These are phyloP conservation scores for Hevea brasiliensis DNA, from an alignment of 345 rosid species.

Conservation along the genomic window DNA sequence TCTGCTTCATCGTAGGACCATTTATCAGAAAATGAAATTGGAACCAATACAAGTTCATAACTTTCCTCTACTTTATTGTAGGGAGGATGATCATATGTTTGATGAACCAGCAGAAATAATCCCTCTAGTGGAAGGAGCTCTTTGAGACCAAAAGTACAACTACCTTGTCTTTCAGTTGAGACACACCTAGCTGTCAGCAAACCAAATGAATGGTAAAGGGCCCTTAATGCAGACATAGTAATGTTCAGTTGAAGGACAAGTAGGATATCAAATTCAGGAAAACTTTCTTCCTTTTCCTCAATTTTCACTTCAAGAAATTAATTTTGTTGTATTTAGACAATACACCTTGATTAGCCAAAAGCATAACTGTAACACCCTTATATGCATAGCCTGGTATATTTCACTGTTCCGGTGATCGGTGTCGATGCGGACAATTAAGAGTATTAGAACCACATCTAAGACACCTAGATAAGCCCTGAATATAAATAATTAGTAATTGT, in stretches of 20 bases:
- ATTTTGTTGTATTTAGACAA: neutral
- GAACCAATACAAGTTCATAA: slow-evolving; percentile 65
- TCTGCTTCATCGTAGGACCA: slow-evolving; percentile 57
- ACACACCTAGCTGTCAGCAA: slow-evolving; percentile 45
- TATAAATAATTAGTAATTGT: too few relatives aligned
- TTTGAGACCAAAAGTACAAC: slow-evolving; percentile 62
- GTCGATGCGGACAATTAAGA: too few relatives aligned
- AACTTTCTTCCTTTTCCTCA: too few relatives aligned
- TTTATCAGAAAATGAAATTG: slow-evolving; percentile 42
- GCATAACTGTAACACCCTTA: too few relatives aligned
- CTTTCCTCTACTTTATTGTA: slow-evolving; percentile 32
- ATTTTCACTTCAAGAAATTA: neutral
- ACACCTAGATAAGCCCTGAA: too few relatives aligned
- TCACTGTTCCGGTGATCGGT: too few relatives aligned
- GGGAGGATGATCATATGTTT: slow-evolving; percentile 48
- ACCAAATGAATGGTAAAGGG: slow-evolving; percentile 2
- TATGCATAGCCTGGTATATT: too few relatives aligned
- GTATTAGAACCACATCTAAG: too few relatives aligned
- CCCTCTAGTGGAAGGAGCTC: slow-evolving; percentile 52
- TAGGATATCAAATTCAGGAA: too few relatives aligned
- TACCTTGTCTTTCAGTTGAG: slow-evolving; percentile 59
- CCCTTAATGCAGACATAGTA: too few relatives aligned
- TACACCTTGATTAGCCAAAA: neutral
- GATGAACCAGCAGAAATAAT: slow-evolving; percentile 59
- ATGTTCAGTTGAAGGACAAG: neutral